A percentile compares a stretch with the other conserved stretches of the same genome.
phyloP scores from a whole-genome alignment of 2,329 filamentous ascomycete genomes.

The Sporothrix mexicana region DNA sequence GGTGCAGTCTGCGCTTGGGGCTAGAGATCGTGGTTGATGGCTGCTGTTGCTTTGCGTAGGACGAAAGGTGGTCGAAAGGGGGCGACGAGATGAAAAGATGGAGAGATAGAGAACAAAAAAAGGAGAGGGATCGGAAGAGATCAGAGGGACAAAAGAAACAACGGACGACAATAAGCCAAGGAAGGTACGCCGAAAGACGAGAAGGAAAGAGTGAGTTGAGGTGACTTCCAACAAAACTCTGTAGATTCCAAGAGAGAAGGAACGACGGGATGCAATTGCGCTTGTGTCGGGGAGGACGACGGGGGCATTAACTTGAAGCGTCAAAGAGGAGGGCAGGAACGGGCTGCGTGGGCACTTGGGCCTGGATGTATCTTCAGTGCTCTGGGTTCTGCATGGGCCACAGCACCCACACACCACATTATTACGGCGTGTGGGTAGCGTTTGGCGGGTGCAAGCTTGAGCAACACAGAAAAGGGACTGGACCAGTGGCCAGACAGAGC shows the following conservation, averaged over 20 bases:
- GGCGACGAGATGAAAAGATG: neutral
- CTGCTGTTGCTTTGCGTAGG: neutral
- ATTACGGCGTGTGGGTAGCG: slow-evolving; percentile 23
- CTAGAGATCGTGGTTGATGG: slow-evolving; percentile 13
- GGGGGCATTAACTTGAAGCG: slow-evolving; percentile 17
- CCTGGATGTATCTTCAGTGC: slow-evolving; percentile 9
- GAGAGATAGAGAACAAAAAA: neutral
- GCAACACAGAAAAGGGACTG: slow-evolving; percentile 24
- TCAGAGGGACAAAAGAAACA: slow-evolving; percentile 4
- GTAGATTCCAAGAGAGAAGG: slow-evolving; percentile 27
- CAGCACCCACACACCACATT: neutral
- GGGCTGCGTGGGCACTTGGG: neutral
- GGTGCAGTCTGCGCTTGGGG: slow-evolving; percentile 16
- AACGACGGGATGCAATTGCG: slow-evolving; percentile 19
- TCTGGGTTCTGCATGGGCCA: slow-evolving; percentile 12
- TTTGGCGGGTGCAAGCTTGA: slow-evolving; percentile 27
- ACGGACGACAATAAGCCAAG: neutral
- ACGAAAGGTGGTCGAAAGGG: neutral
- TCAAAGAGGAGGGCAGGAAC: slow-evolving; percentile 21
- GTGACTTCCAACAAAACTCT: slow-evolving; percentile 4
- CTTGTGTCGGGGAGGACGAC: slow-evolving; percentile 30
- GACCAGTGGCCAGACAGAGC: slow-evolving; percentile 5
- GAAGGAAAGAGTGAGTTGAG: neutral
- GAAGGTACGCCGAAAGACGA: neutral
- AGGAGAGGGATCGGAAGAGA: neutral